Percentiles rank a stretch among this genome's conserved stretches.
Conservation (phyloP, 164 flowering plant species). For the Aristolochia contorta region DNA sequence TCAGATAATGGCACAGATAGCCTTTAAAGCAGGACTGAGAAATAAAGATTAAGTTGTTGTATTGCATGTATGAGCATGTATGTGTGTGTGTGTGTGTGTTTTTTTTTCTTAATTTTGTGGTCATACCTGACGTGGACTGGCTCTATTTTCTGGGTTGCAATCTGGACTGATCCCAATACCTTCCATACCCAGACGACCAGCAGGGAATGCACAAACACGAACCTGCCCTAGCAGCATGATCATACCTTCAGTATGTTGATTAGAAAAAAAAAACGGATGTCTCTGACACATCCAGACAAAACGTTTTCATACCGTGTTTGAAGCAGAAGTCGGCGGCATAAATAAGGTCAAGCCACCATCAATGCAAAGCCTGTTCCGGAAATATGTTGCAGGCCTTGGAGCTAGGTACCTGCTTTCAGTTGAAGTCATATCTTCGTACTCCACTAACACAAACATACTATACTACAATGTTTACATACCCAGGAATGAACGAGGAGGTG, state of each 20-base stretch:
- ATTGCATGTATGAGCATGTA: too few species aligned
- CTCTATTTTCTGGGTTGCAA: constrained; percentile 79
- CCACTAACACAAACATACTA: neutral
- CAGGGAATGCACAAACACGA: constrained; percentile 91
- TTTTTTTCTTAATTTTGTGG: neutral
- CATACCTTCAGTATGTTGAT: too few species aligned
- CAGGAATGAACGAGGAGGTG: constrained; percentile 94
- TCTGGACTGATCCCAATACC: constrained; percentile 96
- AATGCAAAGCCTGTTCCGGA: constrained; percentile 73
- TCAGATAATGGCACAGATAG: neutral
- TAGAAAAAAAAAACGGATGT: neutral
- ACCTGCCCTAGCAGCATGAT: constrained; percentile 39
- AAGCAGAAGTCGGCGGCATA: constrained; percentile 96
- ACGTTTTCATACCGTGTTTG: constrained; percentile 57
- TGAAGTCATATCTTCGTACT: neutral
- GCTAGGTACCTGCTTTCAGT: constrained; percentile 66
- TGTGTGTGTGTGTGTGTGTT: too few species aligned
- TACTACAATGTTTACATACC: constrained; percentile 28
- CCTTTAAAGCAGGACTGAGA: neutral
- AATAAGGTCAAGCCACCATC: constrained; percentile 95
- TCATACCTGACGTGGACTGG: constrained; percentile 73
- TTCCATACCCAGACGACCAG: constrained; percentile 53
- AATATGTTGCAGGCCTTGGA: constrained; percentile 83
- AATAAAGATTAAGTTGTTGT: neutral
- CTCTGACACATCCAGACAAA: neutral